A percentile compares a stretch with the other conserved stretches of the same genome.
phyloP scores from a whole-genome alignment of 164 flowering plant genomes.

The Vitis amurensis region DNA sequence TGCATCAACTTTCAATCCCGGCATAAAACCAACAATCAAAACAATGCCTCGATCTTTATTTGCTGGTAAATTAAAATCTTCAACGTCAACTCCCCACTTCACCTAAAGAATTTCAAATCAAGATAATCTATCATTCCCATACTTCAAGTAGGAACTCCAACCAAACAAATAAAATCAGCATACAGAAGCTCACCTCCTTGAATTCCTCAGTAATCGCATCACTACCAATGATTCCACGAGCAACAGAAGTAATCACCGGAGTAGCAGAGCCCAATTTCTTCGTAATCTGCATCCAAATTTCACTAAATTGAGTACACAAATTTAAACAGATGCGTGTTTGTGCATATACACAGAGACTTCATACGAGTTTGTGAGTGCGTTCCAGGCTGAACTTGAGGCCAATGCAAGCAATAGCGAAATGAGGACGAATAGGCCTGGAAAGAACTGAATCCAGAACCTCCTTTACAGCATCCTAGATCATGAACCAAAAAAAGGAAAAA shows the following conservation, averaged over 20 bases:
- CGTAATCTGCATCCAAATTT: conserved; percentile 33
- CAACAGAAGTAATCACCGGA: conserved; percentile 42
- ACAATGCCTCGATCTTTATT: conserved; percentile 34
- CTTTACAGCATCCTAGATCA: conserved; percentile 45
- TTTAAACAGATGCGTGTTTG: background rate
- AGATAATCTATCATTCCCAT: background rate
- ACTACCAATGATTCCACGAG: conserved; percentile 64
- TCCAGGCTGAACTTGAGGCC: conserved; percentile 29
- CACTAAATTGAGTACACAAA: background rate
- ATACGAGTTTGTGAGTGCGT: conserved; percentile 36
- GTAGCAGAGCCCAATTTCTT: conserved; percentile 33
- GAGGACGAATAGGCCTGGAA: conserved; percentile 70
- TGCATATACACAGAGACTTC: background rate
- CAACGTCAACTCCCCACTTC: conserved; percentile 28
- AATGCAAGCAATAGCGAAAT: conserved; percentile 57
- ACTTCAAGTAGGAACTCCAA: background rate
- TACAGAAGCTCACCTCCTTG: conserved; percentile 42
- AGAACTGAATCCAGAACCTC: conserved; percentile 67
- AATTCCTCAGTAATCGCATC: conserved; percentile 45
- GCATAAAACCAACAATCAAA: conserved; percentile 63
- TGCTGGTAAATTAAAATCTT: background rate
- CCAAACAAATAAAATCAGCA: no score
- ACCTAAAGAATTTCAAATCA: conserved; percentile 24
- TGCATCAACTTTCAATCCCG: conserved; percentile 60
- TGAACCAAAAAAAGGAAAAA: background rate